Evolutionary conservation across 2,329 filamentous ascomycete genomes (phyloP).

Genomic region (Fusarium sterilihyphosum): DNA sequence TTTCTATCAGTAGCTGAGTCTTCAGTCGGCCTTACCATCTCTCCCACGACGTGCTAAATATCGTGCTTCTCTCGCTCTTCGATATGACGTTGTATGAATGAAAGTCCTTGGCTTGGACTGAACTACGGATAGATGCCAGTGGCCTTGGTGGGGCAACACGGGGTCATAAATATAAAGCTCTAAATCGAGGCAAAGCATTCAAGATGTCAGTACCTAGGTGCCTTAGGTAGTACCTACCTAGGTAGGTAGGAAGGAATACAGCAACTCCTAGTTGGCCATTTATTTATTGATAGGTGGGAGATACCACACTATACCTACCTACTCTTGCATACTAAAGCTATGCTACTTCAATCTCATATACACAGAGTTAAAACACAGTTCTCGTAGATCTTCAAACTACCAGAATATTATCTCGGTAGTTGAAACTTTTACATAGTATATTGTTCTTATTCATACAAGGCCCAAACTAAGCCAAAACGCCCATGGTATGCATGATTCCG

Average conservation of each 20-base stretch:
- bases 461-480: slow-evolving; percentile 47
- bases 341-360: not conserved
- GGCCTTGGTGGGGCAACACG: slow-evolving; percentile 34
- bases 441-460: slow-evolving; percentile 45
- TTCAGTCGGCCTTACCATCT: slow-evolving; percentile 41
- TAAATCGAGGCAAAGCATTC: not conserved
- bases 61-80: slow-evolving; percentile 11
- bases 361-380: not conserved
- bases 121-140: slow-evolving; percentile 21
- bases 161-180: slow-evolving; percentile 23
- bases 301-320: not conserved
- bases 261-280: not conserved
- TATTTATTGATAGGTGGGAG: not conserved
- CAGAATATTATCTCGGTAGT: not conserved
- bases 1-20: not conserved
- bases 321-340: not conserved
- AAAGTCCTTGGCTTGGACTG: slow-evolving; percentile 25
- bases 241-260: not conserved
- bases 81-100: slow-evolving; percentile 41
- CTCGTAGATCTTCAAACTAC: not conserved
- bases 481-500: slow-evolving; percentile 47
- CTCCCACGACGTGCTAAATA: slow-evolving; percentile 2
- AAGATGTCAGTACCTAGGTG: not conserved
- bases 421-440: slow-evolving; percentile 4
- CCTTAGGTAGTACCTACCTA: not conserved